A percentile compares a stretch with the other conserved stretches of the same genome.
phyloP scores from a whole-genome alignment of 2,329 filamentous ascomycete genomes.

The Claviceps citrina region DNA sequence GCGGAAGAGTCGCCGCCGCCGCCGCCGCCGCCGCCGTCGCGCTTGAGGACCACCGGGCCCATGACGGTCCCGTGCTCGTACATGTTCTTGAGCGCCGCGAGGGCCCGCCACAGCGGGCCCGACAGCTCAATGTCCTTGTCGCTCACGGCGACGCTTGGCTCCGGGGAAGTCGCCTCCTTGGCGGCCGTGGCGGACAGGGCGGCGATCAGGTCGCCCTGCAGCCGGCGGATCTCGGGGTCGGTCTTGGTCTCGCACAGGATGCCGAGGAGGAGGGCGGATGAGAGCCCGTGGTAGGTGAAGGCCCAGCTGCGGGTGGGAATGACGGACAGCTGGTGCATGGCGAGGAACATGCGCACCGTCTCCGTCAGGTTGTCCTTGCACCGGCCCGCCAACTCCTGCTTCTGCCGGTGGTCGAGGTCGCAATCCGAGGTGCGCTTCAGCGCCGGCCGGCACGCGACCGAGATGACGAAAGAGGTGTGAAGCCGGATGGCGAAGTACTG shows the following conservation, averaged over 20 bases:
- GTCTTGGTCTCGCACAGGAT: conserved; percentile 48
- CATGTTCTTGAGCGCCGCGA: conserved; percentile 47
- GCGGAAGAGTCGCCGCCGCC: conserved; percentile 33
- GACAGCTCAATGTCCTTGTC: conserved; percentile 48
- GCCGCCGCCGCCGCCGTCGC: conserved; percentile 28
- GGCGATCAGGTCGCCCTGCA: conserved; percentile 48
- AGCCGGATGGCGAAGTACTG: conserved; percentile 50
- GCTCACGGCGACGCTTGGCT: conserved; percentile 36
- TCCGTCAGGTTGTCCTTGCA: conserved; percentile 49
- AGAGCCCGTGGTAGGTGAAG: conserved; percentile 52
- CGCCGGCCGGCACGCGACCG: conserved; percentile 48
- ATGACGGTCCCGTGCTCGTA: conserved; percentile 48
- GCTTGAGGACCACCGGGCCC: conserved; percentile 31
- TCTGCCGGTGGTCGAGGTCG: conserved; percentile 35
- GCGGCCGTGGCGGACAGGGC: conserved; percentile 49
- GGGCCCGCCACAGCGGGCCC: conserved; percentile 43
- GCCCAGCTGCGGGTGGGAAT: conserved; percentile 54
- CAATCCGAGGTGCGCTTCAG: conserved; percentile 41
- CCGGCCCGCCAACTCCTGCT: conserved; percentile 37
- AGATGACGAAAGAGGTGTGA: conserved; percentile 50
- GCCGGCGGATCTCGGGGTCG: conserved; percentile 45
- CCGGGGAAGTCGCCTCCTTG: conserved; percentile 41
- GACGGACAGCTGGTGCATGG: conserved; percentile 52
- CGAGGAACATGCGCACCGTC: conserved; percentile 52
- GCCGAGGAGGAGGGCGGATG: conserved; percentile 47